A percentile compares a stretch with the other conserved stretches of the same genome.
phyloP scores from a whole-genome alignment of 305 asterid species.

The Fraxinus angustifolia region DNA sequence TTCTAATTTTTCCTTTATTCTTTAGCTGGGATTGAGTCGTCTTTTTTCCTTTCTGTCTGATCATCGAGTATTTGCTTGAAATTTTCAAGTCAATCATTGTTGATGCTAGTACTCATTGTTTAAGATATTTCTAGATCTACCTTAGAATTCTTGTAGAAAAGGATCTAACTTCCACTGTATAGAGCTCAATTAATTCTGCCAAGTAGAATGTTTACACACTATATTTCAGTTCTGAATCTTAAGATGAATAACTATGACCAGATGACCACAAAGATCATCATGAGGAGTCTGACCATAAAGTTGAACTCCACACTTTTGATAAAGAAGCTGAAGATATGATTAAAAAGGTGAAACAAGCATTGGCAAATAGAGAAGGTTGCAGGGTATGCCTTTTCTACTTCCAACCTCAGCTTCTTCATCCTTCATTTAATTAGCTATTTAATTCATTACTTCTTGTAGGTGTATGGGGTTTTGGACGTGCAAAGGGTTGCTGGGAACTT shows the following conservation, averaged over 20 bases:
- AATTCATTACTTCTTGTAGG: conserved; percentile 47
- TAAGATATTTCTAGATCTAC: background rate
- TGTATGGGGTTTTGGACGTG: conserved; percentile 90
- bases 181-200: conserved; percentile 1
- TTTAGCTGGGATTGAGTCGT: background rate
- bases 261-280: conserved; percentile 68
- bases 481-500: conserved; percentile 99
- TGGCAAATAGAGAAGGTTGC: conserved; percentile 88
- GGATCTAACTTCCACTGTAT: background rate
- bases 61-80: conserved; percentile 13
- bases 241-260: conserved; percentile 37
- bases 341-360: conserved; percentile 82
- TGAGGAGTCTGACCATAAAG: conserved; percentile 55
- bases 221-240: conserved; percentile 5
- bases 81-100: conserved; percentile 9
- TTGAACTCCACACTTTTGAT: conserved; percentile 68
- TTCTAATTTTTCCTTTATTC: background rate
- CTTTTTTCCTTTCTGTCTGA: background rate
- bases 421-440: conserved; percentile 14
- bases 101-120: background rate
- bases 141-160: conserved; percentile 5
- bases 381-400: conserved; percentile 52
- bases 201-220: background rate
- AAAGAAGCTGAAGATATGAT: conserved; percentile 78
- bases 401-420: conserved; percentile 13